phyloP scores from a whole-genome alignment of 75 land plant species.

The Cupressus sempervirens region DNA sequence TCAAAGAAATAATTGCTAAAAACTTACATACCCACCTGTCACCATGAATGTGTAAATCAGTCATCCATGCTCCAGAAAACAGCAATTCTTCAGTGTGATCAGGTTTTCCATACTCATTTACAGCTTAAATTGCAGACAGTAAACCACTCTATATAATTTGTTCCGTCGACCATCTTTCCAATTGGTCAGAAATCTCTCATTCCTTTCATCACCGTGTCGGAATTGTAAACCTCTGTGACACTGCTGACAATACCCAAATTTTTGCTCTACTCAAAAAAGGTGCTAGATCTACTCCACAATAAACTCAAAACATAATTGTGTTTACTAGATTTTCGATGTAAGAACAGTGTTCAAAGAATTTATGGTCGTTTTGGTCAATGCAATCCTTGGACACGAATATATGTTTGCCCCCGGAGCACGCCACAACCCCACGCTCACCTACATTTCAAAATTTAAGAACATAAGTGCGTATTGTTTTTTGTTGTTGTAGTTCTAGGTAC shows the following conservation, averaged over 20 bases:
- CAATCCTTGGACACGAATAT: neutral
- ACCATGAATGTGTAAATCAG: neutral
- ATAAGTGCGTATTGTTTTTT: no score
- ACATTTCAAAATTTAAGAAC: no score
- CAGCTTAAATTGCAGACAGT: neutral
- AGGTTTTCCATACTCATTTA: neutral
- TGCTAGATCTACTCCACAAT: neutral
- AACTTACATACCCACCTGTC: neutral
- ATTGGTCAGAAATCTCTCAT: neutral
- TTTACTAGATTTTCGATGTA: neutral
- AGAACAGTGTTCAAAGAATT: neutral
- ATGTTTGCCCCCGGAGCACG: neutral
- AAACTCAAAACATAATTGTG: neutral
- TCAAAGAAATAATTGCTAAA: neutral
- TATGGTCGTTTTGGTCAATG: neutral
- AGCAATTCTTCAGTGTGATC: neutral
- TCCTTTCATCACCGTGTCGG: neutral
- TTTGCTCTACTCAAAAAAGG: neutral
- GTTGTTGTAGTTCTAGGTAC: no score
- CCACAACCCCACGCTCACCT: neutral
- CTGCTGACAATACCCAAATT: neutral
- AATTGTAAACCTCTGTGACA: neutral
- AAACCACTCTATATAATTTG: neutral
- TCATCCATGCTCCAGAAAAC: neutral
- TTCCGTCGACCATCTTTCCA: neutral